Percentiles rank a stretch among this genome's conserved stretches.
Evolutionary conservation across 768 basidiomycete genomes (phyloP).

Genomic region (Multifurca ochricompacta): DNA sequence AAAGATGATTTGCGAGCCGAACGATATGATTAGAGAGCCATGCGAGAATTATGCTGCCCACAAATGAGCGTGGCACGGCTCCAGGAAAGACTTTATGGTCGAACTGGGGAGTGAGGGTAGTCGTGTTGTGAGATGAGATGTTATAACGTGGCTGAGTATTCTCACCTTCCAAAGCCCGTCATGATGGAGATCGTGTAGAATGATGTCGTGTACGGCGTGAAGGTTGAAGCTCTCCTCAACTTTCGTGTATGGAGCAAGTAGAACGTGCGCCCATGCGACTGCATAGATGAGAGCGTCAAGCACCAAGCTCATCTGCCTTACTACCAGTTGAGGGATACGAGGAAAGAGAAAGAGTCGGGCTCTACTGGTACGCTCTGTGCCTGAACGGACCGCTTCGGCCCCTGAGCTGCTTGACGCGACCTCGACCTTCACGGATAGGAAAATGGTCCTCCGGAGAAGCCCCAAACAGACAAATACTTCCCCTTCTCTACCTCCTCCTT

Average conservation of each 20-base stretch:
- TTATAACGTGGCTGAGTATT: neutral
- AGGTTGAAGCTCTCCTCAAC: slow-evolving; percentile 97
- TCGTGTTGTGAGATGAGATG: neutral
- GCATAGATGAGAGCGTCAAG: slow-evolving; percentile 46
- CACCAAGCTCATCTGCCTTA: slow-evolving; percentile 30
- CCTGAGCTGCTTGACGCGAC: neutral
- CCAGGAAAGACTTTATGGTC: slow-evolving; percentile 89
- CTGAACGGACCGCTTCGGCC: neutral
- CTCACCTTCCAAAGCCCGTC: slow-evolving; percentile 39
- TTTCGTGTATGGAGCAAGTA: slow-evolving; percentile 84
- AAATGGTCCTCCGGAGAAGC: too few species aligned
- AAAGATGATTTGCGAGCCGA: slow-evolving; percentile 33
- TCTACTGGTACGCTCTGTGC: neutral
- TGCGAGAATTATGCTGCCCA: slow-evolving; percentile 66
- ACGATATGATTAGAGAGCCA: slow-evolving; percentile 46
- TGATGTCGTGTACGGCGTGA: slow-evolving; percentile 82
- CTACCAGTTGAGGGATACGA: too few species aligned
- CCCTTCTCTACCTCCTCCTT: too few species aligned
- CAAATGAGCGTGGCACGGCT: slow-evolving; percentile 81
- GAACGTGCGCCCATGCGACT: slow-evolving; percentile 56
- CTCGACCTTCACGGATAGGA: neutral
- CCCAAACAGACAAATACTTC: too few species aligned
- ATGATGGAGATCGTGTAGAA: slow-evolving; percentile 59
- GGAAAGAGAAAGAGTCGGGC: too few species aligned
- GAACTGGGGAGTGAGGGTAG: slow-evolving; percentile 47